phyloP scores from a whole-genome alignment of 352 stramenopile genomes.

The Pythium dissimile region DNA sequence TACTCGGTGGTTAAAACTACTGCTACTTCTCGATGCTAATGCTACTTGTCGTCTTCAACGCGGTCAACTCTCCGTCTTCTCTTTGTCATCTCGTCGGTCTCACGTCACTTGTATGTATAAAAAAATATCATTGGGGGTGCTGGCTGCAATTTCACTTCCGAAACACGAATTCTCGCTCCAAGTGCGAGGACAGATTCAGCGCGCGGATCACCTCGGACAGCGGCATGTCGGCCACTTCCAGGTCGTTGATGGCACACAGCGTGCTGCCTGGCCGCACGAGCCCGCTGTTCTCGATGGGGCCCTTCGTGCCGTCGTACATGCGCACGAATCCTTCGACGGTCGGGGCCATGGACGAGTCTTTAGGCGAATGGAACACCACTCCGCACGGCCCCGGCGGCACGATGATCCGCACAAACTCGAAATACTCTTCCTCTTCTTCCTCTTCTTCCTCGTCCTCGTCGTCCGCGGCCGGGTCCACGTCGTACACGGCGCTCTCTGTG shows the following conservation, averaged over 20 bases:
- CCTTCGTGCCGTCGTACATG: conserved; percentile 59
- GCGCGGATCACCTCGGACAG: conserved; percentile 67
- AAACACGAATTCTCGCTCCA: conserved; percentile 75
- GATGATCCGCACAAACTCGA: conserved; percentile 71
- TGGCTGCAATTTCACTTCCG: conserved; percentile 27
- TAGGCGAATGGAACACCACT: conserved; percentile 61
- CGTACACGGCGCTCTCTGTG: conserved; percentile 14
- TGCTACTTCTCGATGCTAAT: too few species aligned
- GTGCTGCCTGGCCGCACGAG: conserved; percentile 63
- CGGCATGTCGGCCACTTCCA: conserved; percentile 62
- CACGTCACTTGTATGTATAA: neutral
- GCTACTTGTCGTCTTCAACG: too few species aligned
- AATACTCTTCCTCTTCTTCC: conserved; percentile 60
- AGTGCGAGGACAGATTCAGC: conserved; percentile 68
- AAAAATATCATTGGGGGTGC: neutral
- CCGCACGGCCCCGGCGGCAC: conserved; percentile 69
- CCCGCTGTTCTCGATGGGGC: conserved; percentile 72
- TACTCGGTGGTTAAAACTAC: too few species aligned
- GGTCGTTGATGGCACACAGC: conserved; percentile 77
- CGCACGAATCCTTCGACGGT: conserved; percentile 75
- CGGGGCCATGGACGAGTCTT: conserved; percentile 26
- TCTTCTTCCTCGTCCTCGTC: conserved; percentile 17
- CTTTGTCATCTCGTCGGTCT: too few species aligned
- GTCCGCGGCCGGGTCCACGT: conserved; percentile 9
- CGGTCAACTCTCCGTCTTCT: too few species aligned